Evolutionary conservation across 23 red algal species (phyloP).

Genomic region (Porphyridium purpureum): DNA sequence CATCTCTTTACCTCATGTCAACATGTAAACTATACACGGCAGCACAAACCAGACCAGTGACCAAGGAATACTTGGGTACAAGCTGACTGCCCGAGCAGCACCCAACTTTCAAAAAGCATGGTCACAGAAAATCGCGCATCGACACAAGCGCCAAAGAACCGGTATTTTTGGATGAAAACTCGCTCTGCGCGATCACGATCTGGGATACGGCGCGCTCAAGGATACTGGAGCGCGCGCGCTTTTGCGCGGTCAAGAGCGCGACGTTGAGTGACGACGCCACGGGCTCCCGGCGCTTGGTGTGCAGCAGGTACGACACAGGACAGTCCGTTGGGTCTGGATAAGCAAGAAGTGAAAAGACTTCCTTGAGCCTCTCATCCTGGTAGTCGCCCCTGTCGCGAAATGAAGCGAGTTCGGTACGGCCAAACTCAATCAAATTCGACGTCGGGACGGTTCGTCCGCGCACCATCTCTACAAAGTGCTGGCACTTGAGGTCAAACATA

Average conservation of each 20-base stretch:
- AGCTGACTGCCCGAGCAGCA: too few species aligned
- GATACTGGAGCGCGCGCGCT: slow-evolving; percentile 20
- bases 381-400: slow-evolving; percentile 8
- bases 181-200: slow-evolving; percentile 13
- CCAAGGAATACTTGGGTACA: too few species aligned
- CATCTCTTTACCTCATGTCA: too few species aligned
- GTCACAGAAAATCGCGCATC: slow-evolving; percentile 4
- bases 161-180: neutral
- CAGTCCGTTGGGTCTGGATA: slow-evolving; percentile 43
- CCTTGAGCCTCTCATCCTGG: too few species aligned
- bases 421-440: neutral
- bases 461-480: slow-evolving; percentile 24
- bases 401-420: neutral
- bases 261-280: slow-evolving; percentile 57
- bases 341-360: slow-evolving; percentile 45
- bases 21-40: too few species aligned
- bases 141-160: slow-evolving; percentile 1
- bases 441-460: slow-evolving; percentile 1
- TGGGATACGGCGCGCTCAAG: slow-evolving; percentile 47
- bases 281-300: slow-evolving; percentile 28
- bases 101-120: too few species aligned
- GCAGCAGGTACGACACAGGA: slow-evolving; percentile 30
- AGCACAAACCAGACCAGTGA: too few species aligned
- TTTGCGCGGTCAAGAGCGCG: slow-evolving; percentile 45
- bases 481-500: slow-evolving; percentile 38